These are phyloP conservation scores for Claviceps digitariae DNA, from an alignment of 2,329 filamentous ascomycete genomes.

Conservation along the genomic window DNA sequence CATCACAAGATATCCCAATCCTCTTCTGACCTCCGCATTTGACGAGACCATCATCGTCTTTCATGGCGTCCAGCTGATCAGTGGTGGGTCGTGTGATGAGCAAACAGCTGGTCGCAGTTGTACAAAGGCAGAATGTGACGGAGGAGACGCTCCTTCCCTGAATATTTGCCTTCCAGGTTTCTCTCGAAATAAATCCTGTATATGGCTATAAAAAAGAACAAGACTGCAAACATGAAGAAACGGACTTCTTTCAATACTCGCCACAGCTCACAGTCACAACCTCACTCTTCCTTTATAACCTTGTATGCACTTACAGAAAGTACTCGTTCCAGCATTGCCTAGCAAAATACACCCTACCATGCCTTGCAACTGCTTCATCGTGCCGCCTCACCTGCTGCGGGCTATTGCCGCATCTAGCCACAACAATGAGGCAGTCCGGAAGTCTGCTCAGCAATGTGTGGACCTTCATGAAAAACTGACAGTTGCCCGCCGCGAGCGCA, in stretches of 20 bases:
- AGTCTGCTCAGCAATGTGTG: conserved; percentile 23
- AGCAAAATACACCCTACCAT: conserved; percentile 4
- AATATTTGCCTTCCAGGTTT: neutral
- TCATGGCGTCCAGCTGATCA: neutral
- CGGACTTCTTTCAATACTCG: neutral
- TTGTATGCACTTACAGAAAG: neutral
- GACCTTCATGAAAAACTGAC: conserved; percentile 18
- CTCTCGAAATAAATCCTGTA: neutral
- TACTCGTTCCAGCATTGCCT: neutral
- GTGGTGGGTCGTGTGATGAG: neutral
- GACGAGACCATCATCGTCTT: no score
- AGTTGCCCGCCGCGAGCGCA: conserved; percentile 19
- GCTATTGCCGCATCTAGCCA: conserved; percentile 26
- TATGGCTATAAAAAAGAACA: neutral
- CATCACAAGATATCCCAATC: neutral
- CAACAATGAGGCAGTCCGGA: conserved; percentile 23
- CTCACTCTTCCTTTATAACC: neutral
- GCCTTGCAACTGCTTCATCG: conserved; percentile 23
- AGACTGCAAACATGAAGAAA: neutral
- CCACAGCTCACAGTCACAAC: neutral
- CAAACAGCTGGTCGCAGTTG: neutral
- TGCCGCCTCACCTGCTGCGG: conserved; percentile 32
- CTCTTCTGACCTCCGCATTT: neutral
- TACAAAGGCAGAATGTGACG: neutral
- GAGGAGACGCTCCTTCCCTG: neutral